Conservation (phyloP, 352 stramenopile genomes). For the Phytophthora syringae region DNA sequence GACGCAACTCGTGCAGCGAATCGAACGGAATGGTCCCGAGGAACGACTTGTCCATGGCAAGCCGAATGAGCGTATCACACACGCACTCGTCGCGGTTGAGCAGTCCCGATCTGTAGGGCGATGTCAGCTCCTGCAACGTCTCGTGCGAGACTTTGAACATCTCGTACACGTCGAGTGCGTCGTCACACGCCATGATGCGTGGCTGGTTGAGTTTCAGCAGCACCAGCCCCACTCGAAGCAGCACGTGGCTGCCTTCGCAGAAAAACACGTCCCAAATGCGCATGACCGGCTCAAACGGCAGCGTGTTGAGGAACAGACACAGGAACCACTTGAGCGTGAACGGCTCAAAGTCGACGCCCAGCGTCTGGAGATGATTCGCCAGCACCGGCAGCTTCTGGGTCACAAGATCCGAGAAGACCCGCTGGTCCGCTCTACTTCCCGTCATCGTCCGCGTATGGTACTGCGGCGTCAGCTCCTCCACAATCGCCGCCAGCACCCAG, state of each 20-base stretch:
- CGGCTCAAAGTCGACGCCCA: slow-evolving; percentile 87
- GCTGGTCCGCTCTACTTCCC: slow-evolving; percentile 89
- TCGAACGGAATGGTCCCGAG: slow-evolving; percentile 77
- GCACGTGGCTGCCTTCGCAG: slow-evolving; percentile 88
- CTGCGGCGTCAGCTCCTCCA: slow-evolving; percentile 91
- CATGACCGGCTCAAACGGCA: slow-evolving; percentile 89
- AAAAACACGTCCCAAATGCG: slow-evolving; percentile 93
- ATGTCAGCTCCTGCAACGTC: slow-evolving; percentile 59
- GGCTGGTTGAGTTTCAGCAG: slow-evolving; percentile 85
- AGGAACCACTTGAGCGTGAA: slow-evolving; percentile 95
- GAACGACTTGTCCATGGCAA: slow-evolving; percentile 88
- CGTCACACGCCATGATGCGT: slow-evolving; percentile 74
- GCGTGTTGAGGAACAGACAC: slow-evolving; percentile 92
- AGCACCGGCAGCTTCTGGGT: slow-evolving; percentile 86
- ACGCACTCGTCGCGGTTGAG: slow-evolving; percentile 85
- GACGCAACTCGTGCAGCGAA: slow-evolving; percentile 73
- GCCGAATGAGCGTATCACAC: slow-evolving; percentile 79
- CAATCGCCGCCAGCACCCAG: slow-evolving; percentile 85
- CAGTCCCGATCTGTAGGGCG: slow-evolving; percentile 59
- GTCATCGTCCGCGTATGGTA: slow-evolving; percentile 91
- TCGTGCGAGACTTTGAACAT: slow-evolving; percentile 83
- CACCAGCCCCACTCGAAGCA: slow-evolving; percentile 84
- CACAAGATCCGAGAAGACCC: slow-evolving; percentile 87
- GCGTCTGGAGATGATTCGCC: slow-evolving; percentile 64
- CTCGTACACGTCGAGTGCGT: slow-evolving; percentile 84